Conservation (phyloP, 2,329 filamentous ascomycete genomes). For the Aspergillus latus region DNA sequence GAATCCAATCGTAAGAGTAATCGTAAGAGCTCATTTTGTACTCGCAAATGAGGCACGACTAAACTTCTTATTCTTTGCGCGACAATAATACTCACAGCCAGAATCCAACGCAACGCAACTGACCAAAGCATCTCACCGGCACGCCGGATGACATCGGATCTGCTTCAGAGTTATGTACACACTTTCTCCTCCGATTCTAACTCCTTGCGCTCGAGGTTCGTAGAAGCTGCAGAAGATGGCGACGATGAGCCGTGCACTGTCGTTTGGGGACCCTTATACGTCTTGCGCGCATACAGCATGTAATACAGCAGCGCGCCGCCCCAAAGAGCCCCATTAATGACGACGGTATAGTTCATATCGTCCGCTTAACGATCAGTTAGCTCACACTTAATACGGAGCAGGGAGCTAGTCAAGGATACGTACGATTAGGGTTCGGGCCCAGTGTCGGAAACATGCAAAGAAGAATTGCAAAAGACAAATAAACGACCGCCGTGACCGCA, state of each 20-base stretch:
- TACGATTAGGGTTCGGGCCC: conserved; percentile 54
- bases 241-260: conserved; percentile 43
- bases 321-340: conserved; percentile 61
- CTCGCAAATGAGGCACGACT: too few species aligned
- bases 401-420: conserved; percentile 18
- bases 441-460: conserved; percentile 59
- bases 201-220: neutral
- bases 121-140: too few species aligned
- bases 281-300: conserved; percentile 57
- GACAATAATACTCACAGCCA: neutral
- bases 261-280: conserved; percentile 60
- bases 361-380: conserved; percentile 31
- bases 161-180: neutral
- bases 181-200: neutral
- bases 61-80: too few species aligned
- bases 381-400: conserved; percentile 4
- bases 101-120: neutral
- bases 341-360: conserved; percentile 62
- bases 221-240: conserved; percentile 11
- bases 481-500: conserved; percentile 54
- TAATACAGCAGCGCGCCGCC: conserved; percentile 57
- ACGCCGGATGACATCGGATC: neutral
- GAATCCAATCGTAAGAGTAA: too few species aligned
- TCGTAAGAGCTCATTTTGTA: too few species aligned
- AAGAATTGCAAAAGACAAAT: conserved; percentile 56